These are phyloP conservation scores for Chiua sp. DNA, from an alignment of 1,284 basidiomycete genomes.

Conservation along the genomic window DNA sequence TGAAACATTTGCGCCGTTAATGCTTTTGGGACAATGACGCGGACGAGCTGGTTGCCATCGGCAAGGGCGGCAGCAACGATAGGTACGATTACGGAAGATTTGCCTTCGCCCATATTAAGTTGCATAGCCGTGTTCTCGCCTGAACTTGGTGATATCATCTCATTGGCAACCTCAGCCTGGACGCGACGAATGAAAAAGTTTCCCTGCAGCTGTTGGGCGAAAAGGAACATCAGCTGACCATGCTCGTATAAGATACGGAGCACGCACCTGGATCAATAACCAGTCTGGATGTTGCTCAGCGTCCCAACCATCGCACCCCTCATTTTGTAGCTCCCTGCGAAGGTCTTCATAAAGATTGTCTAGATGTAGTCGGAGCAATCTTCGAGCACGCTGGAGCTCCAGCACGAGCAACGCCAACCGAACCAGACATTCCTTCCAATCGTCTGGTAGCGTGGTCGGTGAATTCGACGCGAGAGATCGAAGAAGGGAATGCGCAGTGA, in stretches of 20 bases:
- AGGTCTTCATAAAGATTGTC: conserved; percentile 31
- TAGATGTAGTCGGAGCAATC: conserved; percentile 13
- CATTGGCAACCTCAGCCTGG: conserved; percentile 44
- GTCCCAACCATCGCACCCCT: conserved; percentile 17
- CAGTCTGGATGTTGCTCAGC: conserved; percentile 40
- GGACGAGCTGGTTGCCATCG: conserved; percentile 46
- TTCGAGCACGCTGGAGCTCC: conserved; percentile 38
- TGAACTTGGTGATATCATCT: conserved; percentile 51
- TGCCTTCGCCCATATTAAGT: conserved; percentile 48
- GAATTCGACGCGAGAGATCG: conserved; percentile 27
- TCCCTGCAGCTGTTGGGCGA: conserved; percentile 42
- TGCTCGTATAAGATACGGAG: not conserved
- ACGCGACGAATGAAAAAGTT: conserved; percentile 45
- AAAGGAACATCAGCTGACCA: not conserved
- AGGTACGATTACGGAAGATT: conserved; percentile 59
- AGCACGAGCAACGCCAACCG: conserved; percentile 35
- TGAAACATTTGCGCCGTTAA: conserved; percentile 51
- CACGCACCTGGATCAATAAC: conserved; percentile 51
- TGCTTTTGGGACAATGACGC: conserved; percentile 54
- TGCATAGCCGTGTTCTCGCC: conserved; percentile 47
- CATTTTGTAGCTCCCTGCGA: conserved; percentile 39
- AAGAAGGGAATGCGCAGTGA: conserved; percentile 34
- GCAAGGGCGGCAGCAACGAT: conserved; percentile 47
- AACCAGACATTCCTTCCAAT: conserved; percentile 38
- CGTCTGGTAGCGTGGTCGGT: not conserved